Base-by-base conservation (phyloP, 768 basidiomycete species). In the Rhodotorula kratochvilovae region DNA sequence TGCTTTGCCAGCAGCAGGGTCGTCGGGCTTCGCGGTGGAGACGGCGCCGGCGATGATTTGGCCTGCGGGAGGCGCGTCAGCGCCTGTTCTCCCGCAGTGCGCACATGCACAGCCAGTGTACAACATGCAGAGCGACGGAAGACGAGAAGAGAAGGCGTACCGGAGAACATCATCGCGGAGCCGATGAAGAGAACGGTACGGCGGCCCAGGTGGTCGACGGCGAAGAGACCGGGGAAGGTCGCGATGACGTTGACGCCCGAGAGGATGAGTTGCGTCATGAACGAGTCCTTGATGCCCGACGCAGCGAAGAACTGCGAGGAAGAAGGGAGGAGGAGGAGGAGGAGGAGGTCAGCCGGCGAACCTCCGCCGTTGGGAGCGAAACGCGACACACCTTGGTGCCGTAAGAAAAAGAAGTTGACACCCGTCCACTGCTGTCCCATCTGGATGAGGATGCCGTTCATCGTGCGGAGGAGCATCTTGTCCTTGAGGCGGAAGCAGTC, bases 371-470 rank as follows among this genome's bases (percentile, higher is more conserved):
- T 19, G 7, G 48, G 5, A 31, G 12, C 29, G 17, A 19, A 13
- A 33, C 33, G 54, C 15, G 3, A 35, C 29, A 8, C 33, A 55
- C 54, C 53, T 56, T 56, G 33, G 27, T 56, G 21, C 55, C 55
- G 35, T 56, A 56, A 13, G 57, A 58, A 64, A 31, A 59, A 58
- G 33, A 57, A 53, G 31, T 66, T 61, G 58, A 70, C 63, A 33
- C 68, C 72, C 16, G 72, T 61, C 72, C 72, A 74, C 48, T 74
- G 73, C 67, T 74, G 73, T 6, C 73, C 73, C 73, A 66, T 71
- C 62, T 71, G 70, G 53, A 74, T 71, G 43, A 68, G 54, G 35
- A 71, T 57, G 35, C 70, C 70, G 70, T 67, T 71, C 70, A 71
- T 71, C 3, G 73, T 74, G 31, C 73, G 69, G 13, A 71, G 62